These are phyloP conservation scores for Pseudonitzschia pungens DNA, from an alignment of 108 stramenopile genomes.

Conservation along the genomic window DNA sequence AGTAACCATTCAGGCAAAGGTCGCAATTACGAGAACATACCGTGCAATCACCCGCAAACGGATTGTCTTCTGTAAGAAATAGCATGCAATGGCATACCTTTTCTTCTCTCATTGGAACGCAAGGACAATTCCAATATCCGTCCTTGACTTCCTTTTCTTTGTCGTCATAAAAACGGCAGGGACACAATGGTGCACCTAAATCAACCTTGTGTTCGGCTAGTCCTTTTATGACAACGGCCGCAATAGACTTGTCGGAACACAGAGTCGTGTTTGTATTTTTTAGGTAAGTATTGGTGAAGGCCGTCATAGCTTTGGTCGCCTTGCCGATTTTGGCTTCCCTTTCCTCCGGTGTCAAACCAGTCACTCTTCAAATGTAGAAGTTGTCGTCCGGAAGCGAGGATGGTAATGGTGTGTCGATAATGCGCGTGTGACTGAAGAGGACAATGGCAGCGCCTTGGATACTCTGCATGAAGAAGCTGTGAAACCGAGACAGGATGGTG, in stretches of 20 bases:
- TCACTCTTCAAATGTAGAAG: constrained; percentile 38
- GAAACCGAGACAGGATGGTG: not conserved
- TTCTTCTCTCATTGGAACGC: constrained; percentile 67
- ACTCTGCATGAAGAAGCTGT: not conserved
- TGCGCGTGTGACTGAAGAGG: not conserved
- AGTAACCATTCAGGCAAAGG: not conserved
- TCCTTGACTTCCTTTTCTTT: constrained; percentile 87
- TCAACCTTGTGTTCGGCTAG: constrained; percentile 87
- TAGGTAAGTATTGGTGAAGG: constrained; percentile 81
- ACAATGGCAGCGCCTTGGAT: not conserved
- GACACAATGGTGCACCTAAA: constrained; percentile 83
- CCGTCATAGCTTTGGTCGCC: constrained; percentile 81
- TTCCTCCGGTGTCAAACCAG: constrained; percentile 60
- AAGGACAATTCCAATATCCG: constrained; percentile 76
- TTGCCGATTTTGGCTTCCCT: constrained; percentile 57
- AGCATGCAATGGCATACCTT: constrained; percentile 92
- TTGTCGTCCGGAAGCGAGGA: not conserved
- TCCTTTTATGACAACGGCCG: constrained; percentile 87
- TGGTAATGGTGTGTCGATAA: not conserved
- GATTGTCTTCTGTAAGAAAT: constrained; percentile 84
- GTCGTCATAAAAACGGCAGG: constrained; percentile 90
- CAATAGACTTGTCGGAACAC: constrained; percentile 70
- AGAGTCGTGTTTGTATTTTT: constrained; percentile 69
- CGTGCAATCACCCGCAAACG: constrained; percentile 65
- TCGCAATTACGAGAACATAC: constrained; percentile 28